A percentile compares a stretch with the other conserved stretches of the same genome.
Conservation (phyloP, 176 grass and related monocot genomes). For the Bothriochloa decipiens region DNA sequence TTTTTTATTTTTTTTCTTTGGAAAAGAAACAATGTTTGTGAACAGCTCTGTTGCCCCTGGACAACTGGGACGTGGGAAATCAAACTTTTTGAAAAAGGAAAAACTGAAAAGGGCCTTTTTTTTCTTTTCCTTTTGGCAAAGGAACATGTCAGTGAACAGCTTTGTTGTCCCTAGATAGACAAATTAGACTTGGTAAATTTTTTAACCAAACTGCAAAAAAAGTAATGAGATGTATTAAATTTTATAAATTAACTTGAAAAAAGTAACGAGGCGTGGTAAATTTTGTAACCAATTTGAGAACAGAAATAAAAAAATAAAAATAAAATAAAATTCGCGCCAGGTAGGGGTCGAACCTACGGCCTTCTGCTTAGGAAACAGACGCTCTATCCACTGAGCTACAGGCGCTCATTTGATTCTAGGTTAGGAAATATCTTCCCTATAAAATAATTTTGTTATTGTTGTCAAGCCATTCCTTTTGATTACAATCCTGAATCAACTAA, state of each 20-base stretch:
- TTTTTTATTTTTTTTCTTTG: neutral
- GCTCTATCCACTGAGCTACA: slow-evolving; percentile 92
- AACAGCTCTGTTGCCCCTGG: neutral
- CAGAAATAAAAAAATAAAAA: neutral
- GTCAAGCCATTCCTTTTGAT: too few species aligned
- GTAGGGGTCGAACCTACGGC: slow-evolving; percentile 83
- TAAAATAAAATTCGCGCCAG: slow-evolving; percentile 42
- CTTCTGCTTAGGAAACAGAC: slow-evolving; percentile 95
- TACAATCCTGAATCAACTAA: too few species aligned
- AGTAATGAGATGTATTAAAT: too few species aligned
- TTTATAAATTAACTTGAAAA: too few species aligned
- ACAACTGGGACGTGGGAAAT: neutral
- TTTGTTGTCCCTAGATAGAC: neutral
- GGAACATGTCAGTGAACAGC: neutral
- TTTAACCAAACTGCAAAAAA: neutral
- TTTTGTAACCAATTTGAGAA: too few species aligned
- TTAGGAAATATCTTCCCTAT: too few species aligned
- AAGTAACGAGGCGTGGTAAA: too few species aligned
- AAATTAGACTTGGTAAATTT: neutral
- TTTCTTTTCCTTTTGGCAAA: neutral
- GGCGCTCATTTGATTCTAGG: neutral
- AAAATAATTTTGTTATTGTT: too few species aligned
- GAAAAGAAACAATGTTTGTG: neutral
- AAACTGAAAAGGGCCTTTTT: neutral
- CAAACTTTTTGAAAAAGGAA: neutral